Evolutionary conservation across 768 basidiomycete genomes (phyloP).

Genomic region (Leccinum subgranulosum): DNA sequence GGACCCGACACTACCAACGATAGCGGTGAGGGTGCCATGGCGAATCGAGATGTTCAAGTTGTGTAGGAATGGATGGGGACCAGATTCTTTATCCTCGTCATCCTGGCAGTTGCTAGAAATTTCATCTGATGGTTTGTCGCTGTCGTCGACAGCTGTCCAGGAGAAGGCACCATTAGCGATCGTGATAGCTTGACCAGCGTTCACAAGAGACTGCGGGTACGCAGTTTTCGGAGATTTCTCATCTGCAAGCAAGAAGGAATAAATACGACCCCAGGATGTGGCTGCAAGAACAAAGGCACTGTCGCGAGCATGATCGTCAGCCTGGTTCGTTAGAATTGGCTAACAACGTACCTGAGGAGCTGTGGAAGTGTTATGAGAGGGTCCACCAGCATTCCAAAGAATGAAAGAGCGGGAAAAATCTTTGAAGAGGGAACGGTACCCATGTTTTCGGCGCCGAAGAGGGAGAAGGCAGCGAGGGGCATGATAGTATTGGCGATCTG

Average conservation of each 20-base stretch:
- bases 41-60: slow-evolving; percentile 21
- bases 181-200: slow-evolving; percentile 19
- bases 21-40: slow-evolving; percentile 23
- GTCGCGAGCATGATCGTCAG: background rate
- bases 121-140: background rate
- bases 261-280: slow-evolving; percentile 29
- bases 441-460: slow-evolving; percentile 29
- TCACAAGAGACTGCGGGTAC: background rate
- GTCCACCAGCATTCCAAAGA: slow-evolving; percentile 32
- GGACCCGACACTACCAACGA: slow-evolving; percentile 27
- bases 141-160: slow-evolving; percentile 17
- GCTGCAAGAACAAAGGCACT: slow-evolving; percentile 25
- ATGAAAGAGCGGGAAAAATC: slow-evolving; percentile 29
- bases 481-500: slow-evolving; percentile 28
- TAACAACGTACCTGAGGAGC: slow-evolving; percentile 22
- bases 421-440: slow-evolving; percentile 17
- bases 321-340: background rate
- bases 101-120: slow-evolving; percentile 6
- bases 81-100: slow-evolving; percentile 5
- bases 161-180: slow-evolving; percentile 22
- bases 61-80: slow-evolving; percentile 16
- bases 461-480: slow-evolving; percentile 31
- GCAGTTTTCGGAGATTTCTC: slow-evolving; percentile 16
- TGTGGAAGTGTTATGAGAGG: slow-evolving; percentile 29
- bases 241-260: slow-evolving; percentile 25